Base-by-base conservation (phyloP, 768 basidiomycete species). In the Rhodotorula kratochvilovae region DNA sequence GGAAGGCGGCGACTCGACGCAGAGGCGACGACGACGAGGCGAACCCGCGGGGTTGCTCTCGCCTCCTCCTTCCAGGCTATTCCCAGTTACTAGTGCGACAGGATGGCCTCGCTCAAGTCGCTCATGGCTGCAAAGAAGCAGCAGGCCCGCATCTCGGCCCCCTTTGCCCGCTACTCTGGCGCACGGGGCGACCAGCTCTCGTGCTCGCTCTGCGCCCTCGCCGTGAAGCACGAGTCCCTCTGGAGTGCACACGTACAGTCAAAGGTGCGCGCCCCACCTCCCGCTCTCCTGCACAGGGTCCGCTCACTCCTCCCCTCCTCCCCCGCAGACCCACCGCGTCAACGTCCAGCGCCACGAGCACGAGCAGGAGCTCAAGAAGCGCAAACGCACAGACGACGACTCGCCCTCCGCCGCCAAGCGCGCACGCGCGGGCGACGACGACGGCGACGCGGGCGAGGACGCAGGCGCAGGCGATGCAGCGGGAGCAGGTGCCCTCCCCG, bases 251-350 rank as follows among this genome's bases (percentile, higher is more conserved):
- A 75, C 50, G 39, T 70, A 39, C 53, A 70, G 31, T 72, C 71
- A 7, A 75, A 75, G 33, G 70, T 71, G 5, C 42, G 61, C 31
- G n/a, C 25, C n/a, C 39, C 39, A 45, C 17, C 25, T 43, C 4
- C 19, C 16, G 33, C 31, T 0, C 29, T 10, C 35, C n/a, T 19
- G n/a, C 27, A n/a, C n/a, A 15, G 5, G 29, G 3, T 13, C 16
- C 16, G 12, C 31, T 51, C 50, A 51, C 48, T 27, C 48, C 5
- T 8, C 16, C 29, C 1, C 46, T 53, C 25, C 15, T 1, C n/a
- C 29, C 42, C 21, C 17, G 33, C 63, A 71, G 70, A 51, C 54
- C 23, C 74, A 75, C 63, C 74, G 73, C 42, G 69, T 71, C 33
- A 55, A 53, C 27, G 65, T 61, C n/a, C 70, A 70, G 46, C 55